Evolutionary conservation across 1,284 basidiomycete genomes (phyloP), one percentile per base, ranked within the genome.

Genomic region (Naganishia albida): DNA sequence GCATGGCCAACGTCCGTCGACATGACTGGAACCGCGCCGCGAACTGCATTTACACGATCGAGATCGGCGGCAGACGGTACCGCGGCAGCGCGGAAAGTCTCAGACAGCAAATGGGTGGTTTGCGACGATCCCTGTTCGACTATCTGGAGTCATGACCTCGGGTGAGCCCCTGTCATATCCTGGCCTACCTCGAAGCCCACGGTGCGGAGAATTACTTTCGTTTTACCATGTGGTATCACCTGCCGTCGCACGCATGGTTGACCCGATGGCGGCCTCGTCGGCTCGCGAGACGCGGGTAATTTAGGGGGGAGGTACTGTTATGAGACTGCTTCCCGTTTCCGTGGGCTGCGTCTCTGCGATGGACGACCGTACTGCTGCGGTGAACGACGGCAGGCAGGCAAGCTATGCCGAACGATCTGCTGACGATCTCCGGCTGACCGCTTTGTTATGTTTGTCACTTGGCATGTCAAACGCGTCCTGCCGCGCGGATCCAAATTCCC

Each of bases 231-330:
- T 53, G 51, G 51, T 30, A 53, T 18, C 51, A 53, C 38, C 30
- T 53, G 18, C 51, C 51, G 10, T n/a, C 16, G 16, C 30, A 53
- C 28, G 16, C 38, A 23, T 53, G 51, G 51, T 16, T 39, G 4
- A 30, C 51, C 10, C 18, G 26, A 23, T 53, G 51, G 51, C 12
- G 16, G 13, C 1, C 38, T 38, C 28, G 51, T 30, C 51, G 51
- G 39, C n/a, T 20, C 51, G 26, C 51, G 51, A 53, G 51, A n/a
- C 51, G 51, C 26, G 51, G 25, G n/a, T 53, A 53, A 34, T 6
- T 34, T 34, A 34, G 34, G 34, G 34, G 10, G 34, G 34, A 34
- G 34, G 34, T 34, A 34, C 34, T 34, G 34, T 34, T 34, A 34
- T 34, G 34, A 34, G 34, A 34, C 34, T 34, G 34, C 34, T 34